phyloP scores from a whole-genome alignment of 2,329 filamentous ascomycete species.

The Pseudonectria foliicola region DNA sequence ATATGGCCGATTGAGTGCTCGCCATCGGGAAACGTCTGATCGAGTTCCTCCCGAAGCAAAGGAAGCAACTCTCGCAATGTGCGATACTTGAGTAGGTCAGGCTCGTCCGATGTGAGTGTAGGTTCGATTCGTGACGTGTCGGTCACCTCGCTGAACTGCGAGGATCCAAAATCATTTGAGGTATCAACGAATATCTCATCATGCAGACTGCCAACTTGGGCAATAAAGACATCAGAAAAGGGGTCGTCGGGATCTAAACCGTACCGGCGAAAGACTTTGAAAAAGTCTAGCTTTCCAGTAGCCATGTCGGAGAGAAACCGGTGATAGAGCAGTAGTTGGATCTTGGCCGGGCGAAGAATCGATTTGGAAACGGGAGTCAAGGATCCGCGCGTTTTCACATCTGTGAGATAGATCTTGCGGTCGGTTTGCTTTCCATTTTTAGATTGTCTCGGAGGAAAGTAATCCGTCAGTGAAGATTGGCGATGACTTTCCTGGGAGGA shows the following conservation, averaged over 20 bases:
- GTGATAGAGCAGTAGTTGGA: conserved; percentile 88
- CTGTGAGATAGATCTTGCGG: conserved; percentile 62
- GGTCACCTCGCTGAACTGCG: no score
- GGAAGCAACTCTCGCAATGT: conserved; percentile 40
- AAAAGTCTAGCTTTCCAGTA: conserved; percentile 61
- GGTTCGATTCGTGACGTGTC: no score
- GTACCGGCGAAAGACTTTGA: conserved; percentile 64
- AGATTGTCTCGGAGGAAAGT: conserved; percentile 25
- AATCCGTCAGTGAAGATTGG: conserved; percentile 35
- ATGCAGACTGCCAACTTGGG: conserved; percentile 63
- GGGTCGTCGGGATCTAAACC: conserved; percentile 53
- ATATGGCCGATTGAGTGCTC: conserved; percentile 41
- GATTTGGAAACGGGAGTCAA: conserved; percentile 58
- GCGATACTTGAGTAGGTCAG: conserved; percentile 39
- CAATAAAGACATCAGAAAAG: conserved; percentile 76
- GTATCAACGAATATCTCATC: conserved; percentile 55
- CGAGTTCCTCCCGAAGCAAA: conserved; percentile 40
- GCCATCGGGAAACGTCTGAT: conserved; percentile 45
- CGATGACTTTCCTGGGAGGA: conserved; percentile 20
- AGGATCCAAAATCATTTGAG: no score
- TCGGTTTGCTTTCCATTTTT: not conserved
- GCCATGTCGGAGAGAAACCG: conserved; percentile 73
- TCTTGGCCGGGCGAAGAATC: conserved; percentile 67
- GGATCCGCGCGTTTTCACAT: conserved; percentile 77
- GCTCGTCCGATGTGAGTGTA: conserved; percentile 6